A percentile compares a stretch with the other conserved stretches of the same genome.
These are phyloP conservation scores for Paspalum notatum DNA, from an alignment of 176 grass and related monocot species.

Conservation along the genomic window DNA sequence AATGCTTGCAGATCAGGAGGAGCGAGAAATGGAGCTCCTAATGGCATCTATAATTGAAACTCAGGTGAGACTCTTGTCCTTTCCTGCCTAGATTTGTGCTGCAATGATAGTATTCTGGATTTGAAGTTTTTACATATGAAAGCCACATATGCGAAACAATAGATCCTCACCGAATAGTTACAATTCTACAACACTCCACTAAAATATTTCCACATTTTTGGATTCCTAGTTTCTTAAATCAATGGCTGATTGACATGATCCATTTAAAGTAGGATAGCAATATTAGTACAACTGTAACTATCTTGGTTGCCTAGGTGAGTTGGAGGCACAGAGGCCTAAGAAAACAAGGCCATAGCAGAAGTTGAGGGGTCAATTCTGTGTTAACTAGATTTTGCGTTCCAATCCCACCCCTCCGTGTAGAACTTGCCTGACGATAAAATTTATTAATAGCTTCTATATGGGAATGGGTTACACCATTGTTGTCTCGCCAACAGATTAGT, in stretches of 20 bases:
- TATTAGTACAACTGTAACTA: background rate
- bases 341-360: background rate
- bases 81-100: conserved; percentile 14
- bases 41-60: conserved; percentile 94
- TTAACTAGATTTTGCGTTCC: conserved; percentile 7
- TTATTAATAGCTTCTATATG: background rate
- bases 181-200: background rate
- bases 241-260: background rate
- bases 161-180: background rate
- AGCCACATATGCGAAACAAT: background rate
- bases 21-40: conserved; percentile 93
- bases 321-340: background rate
- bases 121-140: conserved; percentile 4
- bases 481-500: background rate
- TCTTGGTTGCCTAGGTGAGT: background rate
- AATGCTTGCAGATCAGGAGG: conserved; percentile 89
- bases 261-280: background rate
- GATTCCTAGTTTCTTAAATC: background rate
- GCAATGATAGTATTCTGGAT: background rate
- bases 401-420: background rate
- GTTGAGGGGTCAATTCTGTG: background rate
- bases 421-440: background rate
- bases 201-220: background rate
- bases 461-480: background rate
- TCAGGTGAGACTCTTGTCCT: conserved; percentile 55